Base-by-base conservation (phyloP, 1,284 basidiomycete genomes). In the Ganoderma boninense region DNA sequence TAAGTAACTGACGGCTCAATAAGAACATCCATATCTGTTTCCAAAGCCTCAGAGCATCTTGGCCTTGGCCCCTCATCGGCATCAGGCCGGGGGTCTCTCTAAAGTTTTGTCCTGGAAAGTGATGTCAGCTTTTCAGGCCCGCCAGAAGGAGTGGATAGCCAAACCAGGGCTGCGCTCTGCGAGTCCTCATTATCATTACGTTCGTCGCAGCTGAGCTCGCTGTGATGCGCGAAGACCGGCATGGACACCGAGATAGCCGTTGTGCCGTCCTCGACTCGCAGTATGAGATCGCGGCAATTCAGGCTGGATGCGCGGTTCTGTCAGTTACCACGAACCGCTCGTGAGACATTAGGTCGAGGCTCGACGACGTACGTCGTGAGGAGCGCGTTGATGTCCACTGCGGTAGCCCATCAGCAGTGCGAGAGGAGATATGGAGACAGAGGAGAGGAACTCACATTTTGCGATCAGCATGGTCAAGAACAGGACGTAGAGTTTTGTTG, bases 321-420 rank as follows among this genome's bases (percentile, higher is more conserved):
- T 54, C 10, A 54, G 23, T 14, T 4, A 26, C 26, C 32, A 3
- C 2, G 32, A 32, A 32, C 32, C 13, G 13, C 11, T 5, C 13
- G n/a, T 14, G 23, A 54, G 4, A 5, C 13, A 3, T 14, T 13
- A 13, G 26, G 29, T 26, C n/a, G 23, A 54, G 49, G 23, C 49
- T 54, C 49, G 13, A 54, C 49, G 23, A 54, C 49, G 23, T 54
- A 54, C 49, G 49, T 26, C 2, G 49, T 54, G 49, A 54, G 49
- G 23, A 54, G 23, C 49, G 49, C 49, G 49, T 54, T 54, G 49
- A 54, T 54, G 49, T 54, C 49, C 49, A 54, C 49, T 54, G 23
- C 26, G 23, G 23, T 26, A 2, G n/a, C 11, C 5, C 11, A 13
- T 54, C 23, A 54, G 23, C n/a, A n/a, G 26, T 23, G 14, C 13